These are phyloP conservation scores for Chytriomyces sp. DNA, from an alignment of 192 early-diverging fungal genomes.

Conservation along the genomic window DNA sequence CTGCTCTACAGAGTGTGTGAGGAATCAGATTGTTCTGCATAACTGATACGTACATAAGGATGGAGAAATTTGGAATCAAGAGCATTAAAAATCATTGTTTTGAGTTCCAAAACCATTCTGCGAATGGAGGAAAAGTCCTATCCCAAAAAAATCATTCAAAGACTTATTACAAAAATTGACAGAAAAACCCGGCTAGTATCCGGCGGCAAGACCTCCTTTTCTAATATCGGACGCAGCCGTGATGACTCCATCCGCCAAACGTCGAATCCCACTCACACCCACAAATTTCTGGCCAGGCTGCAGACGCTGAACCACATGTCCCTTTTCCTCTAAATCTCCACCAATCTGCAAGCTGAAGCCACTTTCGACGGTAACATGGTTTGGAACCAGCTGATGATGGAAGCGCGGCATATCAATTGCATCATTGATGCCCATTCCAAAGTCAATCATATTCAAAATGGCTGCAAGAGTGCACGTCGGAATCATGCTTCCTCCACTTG, in stretches of 20 bases:
- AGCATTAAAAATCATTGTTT: background rate
- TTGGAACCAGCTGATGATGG: slow-evolving; percentile 92
- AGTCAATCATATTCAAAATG: slow-evolving; percentile 78
- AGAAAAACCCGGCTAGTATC: slow-evolving; percentile 34
- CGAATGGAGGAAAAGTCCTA: background rate
- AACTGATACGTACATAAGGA: slow-evolving; percentile 3
- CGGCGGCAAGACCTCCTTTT: slow-evolving; percentile 49
- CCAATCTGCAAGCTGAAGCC: background rate
- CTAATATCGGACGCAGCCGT: slow-evolving; percentile 48
- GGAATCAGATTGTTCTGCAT: slow-evolving; percentile 28
- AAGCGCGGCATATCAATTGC: slow-evolving; percentile 77
- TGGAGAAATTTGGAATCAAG: background rate
- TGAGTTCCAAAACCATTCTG: background rate
- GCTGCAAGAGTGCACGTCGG: slow-evolving; percentile 76
- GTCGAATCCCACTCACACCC: slow-evolving; percentile 42
- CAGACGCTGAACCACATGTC: slow-evolving; percentile 24
- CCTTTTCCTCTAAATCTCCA: slow-evolving; percentile 10
- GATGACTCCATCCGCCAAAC: slow-evolving; percentile 39
- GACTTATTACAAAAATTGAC: background rate
- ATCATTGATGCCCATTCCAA: slow-evolving; percentile 63
- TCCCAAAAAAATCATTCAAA: too few relatives aligned
- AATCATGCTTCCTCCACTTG: slow-evolving; percentile 85
- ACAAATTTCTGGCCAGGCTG: slow-evolving; percentile 36
- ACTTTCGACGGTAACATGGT: slow-evolving; percentile 48
- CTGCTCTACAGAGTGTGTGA: slow-evolving; percentile 54